Evolutionary conservation across 2,329 filamentous ascomycete species (phyloP), one percentile per base, ranked within the genome.

Genomic region (Trichophyton schoenleinii): DNA sequence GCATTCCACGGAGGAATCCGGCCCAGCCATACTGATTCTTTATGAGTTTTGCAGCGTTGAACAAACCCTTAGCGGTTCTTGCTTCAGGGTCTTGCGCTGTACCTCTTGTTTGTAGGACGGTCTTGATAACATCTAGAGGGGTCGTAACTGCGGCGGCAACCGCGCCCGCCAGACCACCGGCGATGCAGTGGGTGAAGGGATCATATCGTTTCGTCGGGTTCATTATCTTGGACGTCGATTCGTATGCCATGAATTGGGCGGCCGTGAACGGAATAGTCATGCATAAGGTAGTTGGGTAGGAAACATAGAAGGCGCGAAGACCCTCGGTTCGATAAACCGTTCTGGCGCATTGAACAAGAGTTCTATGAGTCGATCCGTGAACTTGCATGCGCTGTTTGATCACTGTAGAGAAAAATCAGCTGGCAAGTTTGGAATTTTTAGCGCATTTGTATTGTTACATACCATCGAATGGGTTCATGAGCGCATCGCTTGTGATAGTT

Each of bases 331-430:
- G 84, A 77, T 96, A 96, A 64, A 99, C 87, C 67, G 89, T 87
- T 71, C 82, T 84, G 62, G 92, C 92, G 79, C 94, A 99, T 72
- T 96, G 87, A 61, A 81, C 73, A 76, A 97, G 87, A 22, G 88
- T 91, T 69, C 86, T 87, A 78, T 97, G 96, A 67, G 86, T 85
- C n/a, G 92, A 97, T 70, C 94, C 88, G 73, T 96, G 89, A 63
- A 99, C 88, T 75, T 99, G 94, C 94, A 99, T 99, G 69, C 94
- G 89, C 75, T 99, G 94, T 78, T 99, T 99, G 79, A 99, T 96
- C 64, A 99, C 94, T 96, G 48, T 62, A 36, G 63, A 66, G 36
- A 63, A 63, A 18, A 3, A 25, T 55, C 38, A 62, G 59, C 34
- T 38, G 8, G 41, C 48, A 63, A 34, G 28, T 1, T 9, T 25